These are phyloP conservation scores for Pleurotus platypus DNA, from an alignment of 768 basidiomycete species.

Conservation along the genomic window DNA sequence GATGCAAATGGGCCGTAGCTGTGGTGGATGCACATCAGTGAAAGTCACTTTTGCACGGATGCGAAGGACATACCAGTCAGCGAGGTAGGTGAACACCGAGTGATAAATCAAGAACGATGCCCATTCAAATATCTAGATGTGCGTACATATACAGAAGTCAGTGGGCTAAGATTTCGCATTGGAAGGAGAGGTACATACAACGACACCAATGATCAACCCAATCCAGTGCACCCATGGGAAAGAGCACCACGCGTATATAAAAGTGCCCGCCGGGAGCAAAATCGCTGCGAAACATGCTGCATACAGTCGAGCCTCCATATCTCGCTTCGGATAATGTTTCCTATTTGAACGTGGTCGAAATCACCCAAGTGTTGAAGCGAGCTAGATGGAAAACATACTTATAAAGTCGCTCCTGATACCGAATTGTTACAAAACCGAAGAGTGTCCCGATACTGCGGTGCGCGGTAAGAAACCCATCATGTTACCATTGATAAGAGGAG, in stretches of 20 bases:
- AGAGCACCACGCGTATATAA: slow-evolving; percentile 68
- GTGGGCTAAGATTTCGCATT: too few species aligned
- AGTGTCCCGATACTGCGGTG: slow-evolving; percentile 37
- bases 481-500: neutral
- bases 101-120: slow-evolving; percentile 50
- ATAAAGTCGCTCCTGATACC: slow-evolving; percentile 44
- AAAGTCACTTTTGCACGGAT: neutral
- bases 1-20: slow-evolving; percentile 54
- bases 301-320: slow-evolving; percentile 52
- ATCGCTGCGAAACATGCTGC: slow-evolving; percentile 45
- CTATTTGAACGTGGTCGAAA: slow-evolving; percentile 11
- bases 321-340: slow-evolving; percentile 20
- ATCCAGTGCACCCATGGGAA: slow-evolving; percentile 53
- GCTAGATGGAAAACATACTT: slow-evolving; percentile 23
- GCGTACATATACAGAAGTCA: too few species aligned
- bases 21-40: neutral
- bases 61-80: slow-evolving; percentile 45
- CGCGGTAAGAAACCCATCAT: neutral
- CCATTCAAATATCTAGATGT: slow-evolving; percentile 12
- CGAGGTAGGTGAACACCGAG: slow-evolving; percentile 52
- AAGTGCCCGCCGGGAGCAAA: slow-evolving; percentile 49
- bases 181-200: slow-evolving; percentile 15
- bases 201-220: slow-evolving; percentile 45
- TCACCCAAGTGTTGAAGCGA: neutral
- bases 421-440: slow-evolving; percentile 41